Conservation (phyloP, 257 asterid genomes). For the Jaltomata sinuosa region DNA sequence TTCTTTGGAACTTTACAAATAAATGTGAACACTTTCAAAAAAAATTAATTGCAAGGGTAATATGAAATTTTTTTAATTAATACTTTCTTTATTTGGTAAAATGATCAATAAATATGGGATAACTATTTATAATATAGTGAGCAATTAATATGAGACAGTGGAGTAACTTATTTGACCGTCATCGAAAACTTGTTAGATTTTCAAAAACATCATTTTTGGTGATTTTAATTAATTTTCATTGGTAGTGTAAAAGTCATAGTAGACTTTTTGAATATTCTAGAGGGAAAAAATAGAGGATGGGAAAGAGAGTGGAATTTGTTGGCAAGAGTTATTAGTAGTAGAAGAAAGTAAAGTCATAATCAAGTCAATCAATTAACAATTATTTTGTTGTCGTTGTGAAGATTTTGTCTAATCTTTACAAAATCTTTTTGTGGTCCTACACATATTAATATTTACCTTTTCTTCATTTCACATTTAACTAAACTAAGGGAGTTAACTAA, state of each 20-base stretch:
- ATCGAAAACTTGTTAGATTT: neutral
- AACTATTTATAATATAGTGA: no score
- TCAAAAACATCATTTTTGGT: neutral
- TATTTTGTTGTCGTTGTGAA: constrained; percentile 3
- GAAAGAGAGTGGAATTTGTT: constrained; percentile 4
- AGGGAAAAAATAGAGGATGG: neutral
- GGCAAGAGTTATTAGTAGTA: constrained; percentile 11
- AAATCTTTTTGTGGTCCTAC: constrained; percentile 8
- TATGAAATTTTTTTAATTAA: no score
- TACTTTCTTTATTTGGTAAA: no score
- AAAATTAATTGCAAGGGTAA: no score
- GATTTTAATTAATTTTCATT: neutral
- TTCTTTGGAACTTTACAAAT: no score
- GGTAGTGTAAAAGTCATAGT: neutral
- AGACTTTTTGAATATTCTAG: neutral
- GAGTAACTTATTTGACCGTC: no score
- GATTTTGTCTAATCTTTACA: constrained; percentile 5
- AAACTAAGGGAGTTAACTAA: neutral
- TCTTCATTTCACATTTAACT: neutral
- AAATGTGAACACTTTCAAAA: no score
- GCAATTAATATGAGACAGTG: no score
- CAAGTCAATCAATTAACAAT: neutral
- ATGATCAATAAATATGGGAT: no score
- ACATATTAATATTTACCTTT: neutral
- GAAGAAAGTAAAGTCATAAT: neutral